phyloP scores from a whole-genome alignment of 306 rosid genomes.

The Castanopsis chinensis region DNA sequence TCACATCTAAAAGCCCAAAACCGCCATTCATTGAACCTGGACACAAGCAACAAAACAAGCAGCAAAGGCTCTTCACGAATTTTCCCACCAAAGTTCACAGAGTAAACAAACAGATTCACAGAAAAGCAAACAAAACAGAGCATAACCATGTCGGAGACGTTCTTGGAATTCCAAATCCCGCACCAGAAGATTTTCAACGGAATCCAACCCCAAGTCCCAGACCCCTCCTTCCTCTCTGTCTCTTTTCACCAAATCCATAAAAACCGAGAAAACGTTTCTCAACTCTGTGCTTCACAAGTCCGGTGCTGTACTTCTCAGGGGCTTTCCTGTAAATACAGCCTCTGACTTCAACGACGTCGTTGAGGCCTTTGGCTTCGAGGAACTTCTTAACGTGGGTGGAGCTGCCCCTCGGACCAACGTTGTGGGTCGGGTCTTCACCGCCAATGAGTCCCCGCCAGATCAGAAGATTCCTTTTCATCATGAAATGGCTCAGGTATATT shows the following conservation, averaged over 20 bases:
- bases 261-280: constrained; percentile 39
- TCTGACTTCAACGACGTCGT: constrained; percentile 80
- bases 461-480: constrained; percentile 88
- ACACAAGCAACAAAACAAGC: background rate
- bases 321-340: constrained; percentile 49
- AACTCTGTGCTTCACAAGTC: constrained; percentile 55
- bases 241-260: constrained; percentile 37
- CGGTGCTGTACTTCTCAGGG: constrained; percentile 69
- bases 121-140: background rate
- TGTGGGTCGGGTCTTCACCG: constrained; percentile 81
- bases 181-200: constrained; percentile 58
- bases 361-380: constrained; percentile 70
- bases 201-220: constrained; percentile 15
- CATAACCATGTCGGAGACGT: constrained; percentile 11
- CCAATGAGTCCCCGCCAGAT: constrained; percentile 90
- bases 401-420: constrained; percentile 76
- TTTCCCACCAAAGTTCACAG: background rate
- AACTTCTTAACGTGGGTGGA: constrained; percentile 89
- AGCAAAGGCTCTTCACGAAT: too few species aligned
- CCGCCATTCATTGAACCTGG: background rate
- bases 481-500: constrained; percentile 76
- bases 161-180: constrained; percentile 48
- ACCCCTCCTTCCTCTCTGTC: constrained; percentile 16
- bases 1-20: background rate
- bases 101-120: background rate